A percentile compares a stretch with the other conserved stretches of the same genome.
Evolutionary conservation across 257 asterid species (phyloP).

Genomic region (Mentha longifolia): DNA sequence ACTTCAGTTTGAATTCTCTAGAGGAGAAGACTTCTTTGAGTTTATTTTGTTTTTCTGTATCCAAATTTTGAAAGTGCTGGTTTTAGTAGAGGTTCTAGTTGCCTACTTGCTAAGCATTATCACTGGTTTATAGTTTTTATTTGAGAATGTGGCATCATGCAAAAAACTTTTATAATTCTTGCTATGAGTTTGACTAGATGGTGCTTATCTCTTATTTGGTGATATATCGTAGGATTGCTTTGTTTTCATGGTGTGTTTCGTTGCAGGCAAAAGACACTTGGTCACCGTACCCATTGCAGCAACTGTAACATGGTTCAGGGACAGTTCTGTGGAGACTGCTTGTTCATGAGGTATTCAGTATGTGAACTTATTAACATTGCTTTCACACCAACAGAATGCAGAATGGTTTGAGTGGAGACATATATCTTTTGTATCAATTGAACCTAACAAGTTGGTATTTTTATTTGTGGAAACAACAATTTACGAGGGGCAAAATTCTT

Average conservation of each 20-base stretch:
- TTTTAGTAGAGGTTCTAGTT: neutral
- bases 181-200: conserved; percentile 5
- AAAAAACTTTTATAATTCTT: neutral
- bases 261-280: conserved; percentile 94
- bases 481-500: conserved; percentile 10
- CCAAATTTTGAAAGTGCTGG: neutral
- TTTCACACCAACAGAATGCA: neutral
- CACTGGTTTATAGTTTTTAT: conserved; percentile 7
- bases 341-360: conserved; percentile 77
- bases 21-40: neutral
- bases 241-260: neutral
- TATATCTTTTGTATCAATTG: neutral
- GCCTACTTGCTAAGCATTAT: neutral
- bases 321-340: conserved; percentile 98
- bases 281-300: conserved; percentile 83
- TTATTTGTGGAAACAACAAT: neutral
- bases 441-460: neutral
- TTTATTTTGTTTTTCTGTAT: neutral
- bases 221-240: neutral
- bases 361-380: neutral
- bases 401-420: neutral
- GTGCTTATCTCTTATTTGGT: neutral
- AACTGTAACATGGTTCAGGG: conserved; percentile 83
- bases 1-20: neutral
- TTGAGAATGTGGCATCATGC: conserved; percentile 1